Conservation (phyloP, 345 rosid species). For the Lepidium sativum region DNA sequence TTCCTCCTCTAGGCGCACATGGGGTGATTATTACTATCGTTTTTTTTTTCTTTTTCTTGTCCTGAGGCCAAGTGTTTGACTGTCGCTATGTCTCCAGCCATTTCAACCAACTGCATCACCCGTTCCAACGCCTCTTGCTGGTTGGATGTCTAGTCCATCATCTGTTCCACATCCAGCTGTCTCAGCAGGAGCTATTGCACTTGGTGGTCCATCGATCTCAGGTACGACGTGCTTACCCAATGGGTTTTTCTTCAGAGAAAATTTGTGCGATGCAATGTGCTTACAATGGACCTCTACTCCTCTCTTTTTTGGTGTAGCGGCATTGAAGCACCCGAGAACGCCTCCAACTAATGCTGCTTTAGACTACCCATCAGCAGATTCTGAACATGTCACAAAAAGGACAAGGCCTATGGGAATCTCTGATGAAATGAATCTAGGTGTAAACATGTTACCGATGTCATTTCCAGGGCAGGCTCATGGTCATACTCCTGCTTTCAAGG, state of each 20-base stretch:
- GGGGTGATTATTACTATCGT: conserved; percentile 47
- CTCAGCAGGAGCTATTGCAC: conserved; percentile 79
- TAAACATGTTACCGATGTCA: conserved; percentile 67
- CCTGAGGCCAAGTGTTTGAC: conserved; percentile 16
- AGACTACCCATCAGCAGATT: conserved; percentile 83
- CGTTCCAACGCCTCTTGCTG: conserved; percentile 84
- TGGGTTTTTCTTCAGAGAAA: neutral
- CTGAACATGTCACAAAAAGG: conserved; percentile 87
- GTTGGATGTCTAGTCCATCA: conserved; percentile 97
- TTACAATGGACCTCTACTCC: neutral
- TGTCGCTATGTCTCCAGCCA: conserved; percentile 48
- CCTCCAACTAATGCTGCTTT: conserved; percentile 66
- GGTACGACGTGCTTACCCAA: conserved; percentile 31
- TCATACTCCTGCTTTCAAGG: conserved; percentile 55
- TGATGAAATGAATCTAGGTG: conserved; percentile 85
- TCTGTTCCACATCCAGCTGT: conserved; percentile 74
- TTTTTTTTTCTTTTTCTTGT: neutral
- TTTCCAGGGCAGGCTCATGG: conserved; percentile 72
- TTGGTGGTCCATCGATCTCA: conserved; percentile 74
- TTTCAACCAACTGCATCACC: conserved; percentile 78
- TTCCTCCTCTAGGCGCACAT: conserved; percentile 89
- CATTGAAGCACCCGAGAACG: conserved; percentile 92
- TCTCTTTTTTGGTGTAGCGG: conserved; percentile 36
- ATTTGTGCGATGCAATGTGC: neutral
- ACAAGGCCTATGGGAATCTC: conserved; percentile 82